These are phyloP conservation scores for Aspergillus neotritici DNA, from an alignment of 2,329 filamentous ascomycete species.

Conservation along the genomic window DNA sequence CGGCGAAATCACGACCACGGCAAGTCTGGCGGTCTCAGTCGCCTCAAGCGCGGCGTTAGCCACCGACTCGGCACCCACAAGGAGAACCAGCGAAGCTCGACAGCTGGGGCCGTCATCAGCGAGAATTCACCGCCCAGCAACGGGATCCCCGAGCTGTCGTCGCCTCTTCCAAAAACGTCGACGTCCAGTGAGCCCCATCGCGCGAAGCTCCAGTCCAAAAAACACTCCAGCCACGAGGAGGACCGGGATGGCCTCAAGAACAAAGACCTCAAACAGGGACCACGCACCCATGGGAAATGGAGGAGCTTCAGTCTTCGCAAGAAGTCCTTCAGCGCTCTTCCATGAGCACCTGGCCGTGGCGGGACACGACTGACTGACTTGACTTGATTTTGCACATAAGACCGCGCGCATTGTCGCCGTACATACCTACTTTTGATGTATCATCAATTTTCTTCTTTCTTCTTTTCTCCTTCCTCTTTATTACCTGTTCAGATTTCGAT, in stretches of 20 bases:
- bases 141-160: slow-evolving; percentile 10
- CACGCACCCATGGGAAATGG: slow-evolving; percentile 25
- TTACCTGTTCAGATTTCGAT: slow-evolving; percentile 11
- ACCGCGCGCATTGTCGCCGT: slow-evolving; percentile 14
- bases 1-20: slow-evolving; percentile 28
- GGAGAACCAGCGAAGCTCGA: slow-evolving; percentile 27
- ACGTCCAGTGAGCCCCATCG: slow-evolving; percentile 4
- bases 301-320: slow-evolving; percentile 42
- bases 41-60: slow-evolving; percentile 65
- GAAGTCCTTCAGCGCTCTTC: slow-evolving; percentile 39
- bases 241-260: slow-evolving; percentile 15
- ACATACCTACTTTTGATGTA: slow-evolving; percentile 26
- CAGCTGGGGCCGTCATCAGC: slow-evolving; percentile 12
- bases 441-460: slow-evolving; percentile 18
- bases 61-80: slow-evolving; percentile 55
- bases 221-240: slow-evolving; percentile 14
- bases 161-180: slow-evolving; percentile 4
- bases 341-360: slow-evolving; percentile 7
- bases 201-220: slow-evolving; percentile 1
- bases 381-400: slow-evolving; percentile 24
- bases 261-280: slow-evolving; percentile 14
- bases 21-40: slow-evolving; percentile 49
- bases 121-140: slow-evolving; percentile 14
- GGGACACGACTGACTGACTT: too few relatives aligned
- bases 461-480: slow-evolving; percentile 15